Conservation (phyloP, 768 basidiomycete genomes). For the Phlegmacium glaucopus region DNA sequence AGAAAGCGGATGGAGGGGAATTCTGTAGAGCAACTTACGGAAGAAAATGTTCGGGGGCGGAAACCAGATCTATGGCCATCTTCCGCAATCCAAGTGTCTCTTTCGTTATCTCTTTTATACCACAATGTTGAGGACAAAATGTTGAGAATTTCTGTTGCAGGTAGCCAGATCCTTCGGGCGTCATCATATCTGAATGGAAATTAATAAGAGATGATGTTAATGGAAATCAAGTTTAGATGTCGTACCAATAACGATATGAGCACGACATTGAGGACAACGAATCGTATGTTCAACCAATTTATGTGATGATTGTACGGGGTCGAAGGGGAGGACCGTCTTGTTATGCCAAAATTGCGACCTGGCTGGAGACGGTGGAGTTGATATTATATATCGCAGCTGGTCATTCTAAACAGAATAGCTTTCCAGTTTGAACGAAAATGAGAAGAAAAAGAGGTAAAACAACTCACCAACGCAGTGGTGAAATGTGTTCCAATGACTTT, state of each 20-base stretch:
- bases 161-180: constrained; percentile 39
- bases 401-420: constrained; percentile 1
- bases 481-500: constrained; percentile 10
- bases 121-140: constrained; percentile 32
- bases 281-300: constrained; percentile 12
- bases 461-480: constrained; percentile 12
- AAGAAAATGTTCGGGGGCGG: constrained; percentile 27
- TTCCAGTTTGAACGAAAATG: constrained; percentile 19
- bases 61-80: constrained; percentile 36
- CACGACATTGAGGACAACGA: constrained; percentile 17
- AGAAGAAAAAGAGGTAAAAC: background rate
- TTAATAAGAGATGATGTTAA: constrained; percentile 2
- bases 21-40: background rate
- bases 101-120: constrained; percentile 33
- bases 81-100: constrained; percentile 39
- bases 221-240: constrained; percentile 23
- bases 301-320: background rate
- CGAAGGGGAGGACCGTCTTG: constrained; percentile 7
- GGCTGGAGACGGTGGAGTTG: background rate
- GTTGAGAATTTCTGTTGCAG: constrained; percentile 35
- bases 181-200: constrained; percentile 25
- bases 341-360: constrained; percentile 6
- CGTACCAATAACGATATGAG: no score
- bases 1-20: background rate
- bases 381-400: constrained; percentile 3